These are phyloP conservation scores for Wickerhamiella azyma DNA, from an alignment of 805 yeast species.

Conservation along the genomic window DNA sequence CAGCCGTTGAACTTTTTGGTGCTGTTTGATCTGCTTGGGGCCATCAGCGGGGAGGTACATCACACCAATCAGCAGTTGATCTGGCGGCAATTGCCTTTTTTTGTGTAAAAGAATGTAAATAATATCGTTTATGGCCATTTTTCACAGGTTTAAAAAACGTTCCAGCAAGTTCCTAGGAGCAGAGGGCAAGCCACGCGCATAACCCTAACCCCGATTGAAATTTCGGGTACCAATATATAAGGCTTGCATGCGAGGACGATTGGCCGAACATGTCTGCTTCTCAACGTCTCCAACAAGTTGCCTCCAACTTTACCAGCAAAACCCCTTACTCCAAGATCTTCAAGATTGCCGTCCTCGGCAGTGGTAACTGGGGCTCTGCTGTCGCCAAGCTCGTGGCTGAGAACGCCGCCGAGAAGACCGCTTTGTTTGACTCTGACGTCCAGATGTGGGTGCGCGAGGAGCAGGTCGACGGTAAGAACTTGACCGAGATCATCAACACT, in stretches of 20 bases:
- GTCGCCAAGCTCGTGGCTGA: conserved; percentile 93
- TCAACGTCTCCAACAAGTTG: conserved; percentile 10
- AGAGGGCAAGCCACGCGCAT: neutral
- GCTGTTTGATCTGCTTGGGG: neutral
- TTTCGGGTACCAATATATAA: neutral
- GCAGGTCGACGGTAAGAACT: conserved; percentile 51
- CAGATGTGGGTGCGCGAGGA: conserved; percentile 98
- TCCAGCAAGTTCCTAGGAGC: neutral
- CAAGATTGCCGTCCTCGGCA: conserved; percentile 70
- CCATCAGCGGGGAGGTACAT: too few relatives aligned
- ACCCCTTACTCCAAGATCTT: conserved; percentile 23
- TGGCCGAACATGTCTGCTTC: neutral
- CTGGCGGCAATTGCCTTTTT: too few relatives aligned
- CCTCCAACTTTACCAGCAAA: conserved; percentile 7
- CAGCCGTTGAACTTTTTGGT: neutral
- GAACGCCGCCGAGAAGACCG: conserved; percentile 58
- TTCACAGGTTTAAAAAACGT: neutral
- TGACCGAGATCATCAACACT: conserved; percentile 83
- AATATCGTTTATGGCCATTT: neutral
- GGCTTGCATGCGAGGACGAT: neutral
- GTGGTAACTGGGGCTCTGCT: conserved; percentile 98
- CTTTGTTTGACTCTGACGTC: conserved; percentile 57
- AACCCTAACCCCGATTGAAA: conserved; percentile 3
- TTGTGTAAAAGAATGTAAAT: too few relatives aligned
- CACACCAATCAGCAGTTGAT: too few relatives aligned